Evolutionary conservation across 2,329 filamentous ascomycete genomes (phyloP).

Genomic region (Stagonosporopsis vannaccii): DNA sequence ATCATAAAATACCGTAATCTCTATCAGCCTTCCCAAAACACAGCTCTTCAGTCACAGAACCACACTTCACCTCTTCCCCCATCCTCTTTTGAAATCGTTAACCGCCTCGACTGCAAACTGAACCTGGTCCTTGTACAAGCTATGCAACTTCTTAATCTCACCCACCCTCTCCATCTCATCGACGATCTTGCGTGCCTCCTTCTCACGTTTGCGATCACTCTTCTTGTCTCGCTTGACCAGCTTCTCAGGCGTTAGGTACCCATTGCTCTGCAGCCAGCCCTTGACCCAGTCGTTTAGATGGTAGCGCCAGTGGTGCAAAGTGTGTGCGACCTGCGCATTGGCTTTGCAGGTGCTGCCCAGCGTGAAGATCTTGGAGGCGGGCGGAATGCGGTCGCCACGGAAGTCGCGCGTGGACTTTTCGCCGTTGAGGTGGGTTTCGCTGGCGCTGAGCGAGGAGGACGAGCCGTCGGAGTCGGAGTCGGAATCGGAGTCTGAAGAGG

Average conservation of each 20-base stretch:
- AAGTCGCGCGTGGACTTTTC: constrained; percentile 37
- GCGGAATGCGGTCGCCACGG: constrained; percentile 38
- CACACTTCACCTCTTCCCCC: constrained; percentile 21
- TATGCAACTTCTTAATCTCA: constrained; percentile 68
- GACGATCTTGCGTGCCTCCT: constrained; percentile 69
- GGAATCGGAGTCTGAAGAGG: constrained; percentile 32
- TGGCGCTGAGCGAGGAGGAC: constrained; percentile 34
- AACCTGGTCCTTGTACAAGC: constrained; percentile 69
- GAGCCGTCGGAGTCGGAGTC: constrained; percentile 26
- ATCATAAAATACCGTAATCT: neutral
- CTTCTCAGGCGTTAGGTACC: constrained; percentile 64
- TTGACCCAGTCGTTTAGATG: constrained; percentile 77
- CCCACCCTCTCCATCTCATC: constrained; percentile 68
- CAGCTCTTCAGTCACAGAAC: neutral
- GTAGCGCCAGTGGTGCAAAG: constrained; percentile 77
- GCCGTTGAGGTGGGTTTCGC: constrained; percentile 28
- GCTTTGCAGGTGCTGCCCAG: constrained; percentile 59
- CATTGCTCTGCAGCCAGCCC: constrained; percentile 64
- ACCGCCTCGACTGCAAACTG: constrained; percentile 38
- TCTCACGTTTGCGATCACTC: constrained; percentile 65
- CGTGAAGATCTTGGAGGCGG: constrained; percentile 38
- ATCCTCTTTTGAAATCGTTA: constrained; percentile 37
- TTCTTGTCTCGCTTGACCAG: constrained; percentile 68
- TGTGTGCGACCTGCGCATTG: constrained; percentile 74
- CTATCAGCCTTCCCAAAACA: neutral